Conservation (phyloP, 768 basidiomycete species). For the Pisolithus orientalis region DNA sequence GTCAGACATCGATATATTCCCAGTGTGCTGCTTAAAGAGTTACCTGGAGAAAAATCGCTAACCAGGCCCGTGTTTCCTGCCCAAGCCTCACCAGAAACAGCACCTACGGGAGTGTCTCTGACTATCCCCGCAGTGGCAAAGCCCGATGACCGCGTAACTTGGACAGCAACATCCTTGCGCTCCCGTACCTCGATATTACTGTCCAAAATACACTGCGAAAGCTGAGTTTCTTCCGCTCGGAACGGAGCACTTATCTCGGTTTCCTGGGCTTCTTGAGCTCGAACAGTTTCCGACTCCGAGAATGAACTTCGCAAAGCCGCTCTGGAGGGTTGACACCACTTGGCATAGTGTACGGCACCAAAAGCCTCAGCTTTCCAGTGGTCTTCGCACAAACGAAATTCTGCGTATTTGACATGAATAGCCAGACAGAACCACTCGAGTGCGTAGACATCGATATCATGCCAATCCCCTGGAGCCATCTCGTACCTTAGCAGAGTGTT, state of each 20-base stretch:
- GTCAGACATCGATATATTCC: background rate
- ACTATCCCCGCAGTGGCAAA: background rate
- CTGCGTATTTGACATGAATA: background rate
- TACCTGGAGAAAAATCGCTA: background rate
- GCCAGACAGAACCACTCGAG: conserved; percentile 6
- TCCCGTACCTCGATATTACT: background rate
- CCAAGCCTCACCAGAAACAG: too few relatives aligned
- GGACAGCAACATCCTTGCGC: background rate
- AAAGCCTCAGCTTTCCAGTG: conserved; percentile 6
- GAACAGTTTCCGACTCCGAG: background rate
- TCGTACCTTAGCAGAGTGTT: conserved; percentile 5
- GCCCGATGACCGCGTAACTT: background rate
- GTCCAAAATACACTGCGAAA: background rate
- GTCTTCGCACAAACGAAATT: conserved; percentile 4
- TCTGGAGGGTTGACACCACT: background rate
- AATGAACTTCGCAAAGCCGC: background rate
- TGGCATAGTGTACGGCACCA: background rate
- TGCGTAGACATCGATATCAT: conserved; percentile 3
- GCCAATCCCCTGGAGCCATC: conserved; percentile 4
- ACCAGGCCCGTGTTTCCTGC: background rate
- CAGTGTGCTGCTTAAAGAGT: background rate
- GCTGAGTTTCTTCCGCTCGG: background rate
- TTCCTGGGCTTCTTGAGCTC: background rate
- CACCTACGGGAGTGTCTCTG: too few relatives aligned
- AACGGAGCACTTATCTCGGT: background rate